Base-by-base conservation (phyloP, 2,329 filamentous ascomycete species). In the Pseudofabraea citricarpa region DNA sequence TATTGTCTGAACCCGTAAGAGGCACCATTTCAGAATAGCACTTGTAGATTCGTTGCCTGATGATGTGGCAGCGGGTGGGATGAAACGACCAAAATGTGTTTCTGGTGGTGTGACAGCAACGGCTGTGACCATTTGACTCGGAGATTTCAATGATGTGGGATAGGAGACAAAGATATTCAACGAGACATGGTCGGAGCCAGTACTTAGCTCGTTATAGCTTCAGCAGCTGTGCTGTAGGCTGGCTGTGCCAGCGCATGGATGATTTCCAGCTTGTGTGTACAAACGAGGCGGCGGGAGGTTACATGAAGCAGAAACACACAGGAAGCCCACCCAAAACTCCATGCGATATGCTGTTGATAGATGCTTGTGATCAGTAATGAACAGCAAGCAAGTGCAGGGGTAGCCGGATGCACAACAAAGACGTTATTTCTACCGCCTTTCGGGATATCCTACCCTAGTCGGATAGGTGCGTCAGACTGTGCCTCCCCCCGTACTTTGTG, bases 151-250 rank as follows among this genome's bases (percentile, higher is more conserved):
- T 47, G 46, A 55, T 47, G 46, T 39, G 51, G 48, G 51, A 52
- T 55, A 56, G 55, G 51, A 59, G 56, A 51, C 51, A 48, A 55
- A 57, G 56, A 58, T 60, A 60, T 59, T 56, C 48, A 52, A 54
- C 40, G 47, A 46, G 38, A 49, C 37, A 45, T 49, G n/a, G n/a
- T 44, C 50, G 40, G 41, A 32, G 36, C 35, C 42, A 31, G 44
- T 40, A 36, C 16, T 39, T 53, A 49, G 46, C 49, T 45, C 39
- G 43, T 51, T 45, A 50, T 50, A 51, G 47, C 44, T 46, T 52
- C 47, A 51, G 48, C 53, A 40, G 24, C 41, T 48, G 29, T 40
- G 22, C 50, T 57, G 58, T 56, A 56, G 47, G 49, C 48, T 45
- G 36, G 57, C 56, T 52, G 33, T 60, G 58, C 51, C 57, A 59